Conservation (phyloP, 2,329 filamentous ascomycete species). For the Myrmaecium sp. region DNA sequence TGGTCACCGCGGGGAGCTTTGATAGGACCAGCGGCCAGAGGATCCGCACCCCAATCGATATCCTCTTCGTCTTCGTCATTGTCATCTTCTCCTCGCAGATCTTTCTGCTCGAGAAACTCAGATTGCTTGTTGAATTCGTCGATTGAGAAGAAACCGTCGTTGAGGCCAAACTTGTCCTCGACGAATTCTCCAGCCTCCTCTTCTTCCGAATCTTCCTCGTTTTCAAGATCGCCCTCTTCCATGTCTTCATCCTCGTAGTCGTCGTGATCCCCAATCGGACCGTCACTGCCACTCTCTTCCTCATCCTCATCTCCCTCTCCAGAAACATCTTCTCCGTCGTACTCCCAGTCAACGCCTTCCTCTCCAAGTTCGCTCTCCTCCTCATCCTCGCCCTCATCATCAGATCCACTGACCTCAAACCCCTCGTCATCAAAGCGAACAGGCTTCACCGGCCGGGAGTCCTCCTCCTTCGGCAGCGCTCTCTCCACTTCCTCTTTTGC, state of each 20-base stretch:
- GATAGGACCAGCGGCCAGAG: constrained; percentile 30
- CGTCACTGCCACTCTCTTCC: constrained; percentile 15
- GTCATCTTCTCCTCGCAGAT: constrained; percentile 58
- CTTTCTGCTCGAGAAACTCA: constrained; percentile 75
- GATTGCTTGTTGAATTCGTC: constrained; percentile 94
- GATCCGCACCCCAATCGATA: constrained; percentile 74
- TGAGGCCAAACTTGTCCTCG: constrained; percentile 67
- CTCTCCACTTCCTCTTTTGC: constrained; percentile 37
- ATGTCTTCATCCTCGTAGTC: constrained; percentile 15
- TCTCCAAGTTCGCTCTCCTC: constrained; percentile 11
- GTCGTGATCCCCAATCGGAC: constrained; percentile 10
- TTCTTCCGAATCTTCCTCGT: constrained; percentile 21
- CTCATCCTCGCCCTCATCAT: constrained; percentile 14
- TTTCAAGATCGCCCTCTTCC: constrained; percentile 16
- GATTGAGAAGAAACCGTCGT: constrained; percentile 96
- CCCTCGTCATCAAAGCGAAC: constrained; percentile 23
- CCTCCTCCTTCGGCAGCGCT: constrained; percentile 25
- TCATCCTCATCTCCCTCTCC: constrained; percentile 18
- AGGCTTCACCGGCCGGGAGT: constrained; percentile 17
- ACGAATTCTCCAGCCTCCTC: constrained; percentile 41
- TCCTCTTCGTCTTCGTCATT: constrained; percentile 69
- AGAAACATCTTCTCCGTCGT: constrained; percentile 14
- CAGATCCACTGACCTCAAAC: constrained; percentile 21
- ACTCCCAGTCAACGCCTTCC: constrained; percentile 8
- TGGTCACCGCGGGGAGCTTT: constrained; percentile 15